phyloP scores from a whole-genome alignment of 1,139 yeast species.

The Saccharomyces hybrid region DNA sequence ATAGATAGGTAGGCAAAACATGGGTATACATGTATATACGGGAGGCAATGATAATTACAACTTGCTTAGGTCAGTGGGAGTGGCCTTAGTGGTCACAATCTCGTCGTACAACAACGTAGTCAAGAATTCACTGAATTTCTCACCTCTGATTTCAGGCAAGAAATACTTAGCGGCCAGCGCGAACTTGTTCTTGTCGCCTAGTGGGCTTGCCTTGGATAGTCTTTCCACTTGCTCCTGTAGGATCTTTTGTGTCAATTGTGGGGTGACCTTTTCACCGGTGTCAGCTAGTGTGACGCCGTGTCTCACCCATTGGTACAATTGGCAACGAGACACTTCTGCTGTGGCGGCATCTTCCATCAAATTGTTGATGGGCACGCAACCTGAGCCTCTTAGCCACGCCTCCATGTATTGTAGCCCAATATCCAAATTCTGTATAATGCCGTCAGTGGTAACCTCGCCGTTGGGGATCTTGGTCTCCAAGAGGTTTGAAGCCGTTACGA shows the following conservation, averaged over 20 bases:
- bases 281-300: constrained; percentile 56
- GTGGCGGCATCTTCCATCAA: constrained; percentile 88
- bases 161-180: constrained; percentile 48
- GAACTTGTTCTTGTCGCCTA: constrained; percentile 45
- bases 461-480: constrained; percentile 57
- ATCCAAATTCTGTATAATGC: constrained; percentile 62
- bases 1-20: neutral
- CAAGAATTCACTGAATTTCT: constrained; percentile 65
- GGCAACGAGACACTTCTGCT: constrained; percentile 78
- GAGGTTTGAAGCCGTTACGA: constrained; percentile 50
- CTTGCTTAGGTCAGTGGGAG: constrained; percentile 34
- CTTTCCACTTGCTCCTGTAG: constrained; percentile 57
- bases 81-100: constrained; percentile 42
- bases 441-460: constrained; percentile 55
- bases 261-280: constrained; percentile 50
- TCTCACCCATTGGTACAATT: constrained; percentile 77
- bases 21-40: neutral
- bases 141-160: constrained; percentile 61
- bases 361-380: constrained; percentile 79
- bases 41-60: constrained; percentile 14
- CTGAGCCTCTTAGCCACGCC: constrained; percentile 77
- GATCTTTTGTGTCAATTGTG: constrained; percentile 48
- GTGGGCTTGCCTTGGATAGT: constrained; percentile 36
- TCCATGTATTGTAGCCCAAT: constrained; percentile 77
- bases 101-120: constrained; percentile 67